phyloP scores from a whole-genome alignment of 139 green algal species.

The Chlamydomonas asymmetrica region DNA sequence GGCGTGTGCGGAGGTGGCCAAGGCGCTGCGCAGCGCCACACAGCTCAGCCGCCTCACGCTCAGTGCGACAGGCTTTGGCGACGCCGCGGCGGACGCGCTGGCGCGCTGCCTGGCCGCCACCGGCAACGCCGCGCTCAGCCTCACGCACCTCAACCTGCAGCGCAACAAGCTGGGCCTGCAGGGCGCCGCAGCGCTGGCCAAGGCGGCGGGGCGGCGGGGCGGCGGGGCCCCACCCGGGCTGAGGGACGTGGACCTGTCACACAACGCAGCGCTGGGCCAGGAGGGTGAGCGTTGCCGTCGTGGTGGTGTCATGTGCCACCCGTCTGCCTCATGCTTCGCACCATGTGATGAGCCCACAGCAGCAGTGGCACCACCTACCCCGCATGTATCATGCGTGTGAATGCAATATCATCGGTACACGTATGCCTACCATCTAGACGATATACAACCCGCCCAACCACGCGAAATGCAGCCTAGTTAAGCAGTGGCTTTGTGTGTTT shows the following conservation, averaged over 20 bases:
- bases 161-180: constrained; percentile 5
- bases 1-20: constrained; percentile 2
- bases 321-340: no score
- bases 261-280: constrained; percentile 8
- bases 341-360: no score
- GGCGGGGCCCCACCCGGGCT: no score
- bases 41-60: background rate
- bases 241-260: constrained; percentile 10
- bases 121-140: background rate
- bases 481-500: no score
- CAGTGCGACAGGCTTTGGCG: constrained; percentile 1
- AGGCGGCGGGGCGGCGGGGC: background rate
- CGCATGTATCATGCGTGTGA: no score
- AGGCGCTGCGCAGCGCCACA: constrained; percentile 2
- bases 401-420: no score
- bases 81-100: constrained; percentile 20
- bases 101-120: background rate
- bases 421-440: no score
- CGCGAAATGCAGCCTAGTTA: no score
- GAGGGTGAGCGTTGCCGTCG: constrained; percentile 5
- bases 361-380: no score
- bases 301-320: no score
- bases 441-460: no score
- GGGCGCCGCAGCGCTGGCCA: constrained; percentile 18
- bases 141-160: background rate